These are phyloP conservation scores for Xenoacremonium recifei DNA, from an alignment of 2,329 filamentous ascomycete species.

Conservation along the genomic window DNA sequence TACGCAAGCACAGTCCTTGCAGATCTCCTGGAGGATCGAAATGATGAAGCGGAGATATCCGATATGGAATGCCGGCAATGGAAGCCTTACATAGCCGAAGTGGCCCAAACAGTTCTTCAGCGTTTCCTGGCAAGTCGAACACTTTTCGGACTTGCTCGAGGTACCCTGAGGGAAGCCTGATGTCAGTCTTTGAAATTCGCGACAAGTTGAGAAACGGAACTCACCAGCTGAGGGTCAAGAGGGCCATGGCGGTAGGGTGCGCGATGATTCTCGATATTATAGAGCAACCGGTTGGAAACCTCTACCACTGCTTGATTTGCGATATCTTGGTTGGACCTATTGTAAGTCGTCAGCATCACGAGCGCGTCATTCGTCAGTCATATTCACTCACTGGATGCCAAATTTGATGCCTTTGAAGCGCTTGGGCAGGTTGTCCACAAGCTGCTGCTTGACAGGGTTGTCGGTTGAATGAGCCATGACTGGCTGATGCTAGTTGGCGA, in stretches of 20 bases:
- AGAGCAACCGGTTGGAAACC: constrained; percentile 90
- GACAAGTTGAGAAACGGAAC: constrained; percentile 16
- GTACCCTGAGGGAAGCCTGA: constrained; percentile 56
- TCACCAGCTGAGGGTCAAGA: constrained; percentile 75
- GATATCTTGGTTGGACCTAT: constrained; percentile 86
- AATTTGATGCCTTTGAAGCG: constrained; percentile 93
- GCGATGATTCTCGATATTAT: constrained; percentile 81
- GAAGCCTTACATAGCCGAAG: constrained; percentile 89
- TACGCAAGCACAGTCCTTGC: constrained; percentile 88
- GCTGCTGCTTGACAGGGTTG: constrained; percentile 72
- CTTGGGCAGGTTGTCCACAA: constrained; percentile 84
- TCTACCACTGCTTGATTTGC: constrained; percentile 93
- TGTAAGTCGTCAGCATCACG: background rate
- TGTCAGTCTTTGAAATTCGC: constrained; percentile 1
- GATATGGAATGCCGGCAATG: constrained; percentile 91
- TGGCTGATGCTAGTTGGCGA: no score
- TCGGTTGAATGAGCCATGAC: constrained; percentile 15
- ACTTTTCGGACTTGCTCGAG: constrained; percentile 77
- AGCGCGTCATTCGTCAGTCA: background rate
- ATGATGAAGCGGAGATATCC: constrained; percentile 95
- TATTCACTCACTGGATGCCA: constrained; percentile 72
- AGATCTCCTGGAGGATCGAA: constrained; percentile 89
- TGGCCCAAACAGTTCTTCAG: constrained; percentile 89
- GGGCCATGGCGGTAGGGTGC: constrained; percentile 78
- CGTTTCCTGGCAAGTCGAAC: constrained; percentile 78